Evolutionary conservation across 257 asterid genomes (phyloP), one percentile per base, ranked within the genome.

Genomic region (Solanum etuberosum): DNA sequence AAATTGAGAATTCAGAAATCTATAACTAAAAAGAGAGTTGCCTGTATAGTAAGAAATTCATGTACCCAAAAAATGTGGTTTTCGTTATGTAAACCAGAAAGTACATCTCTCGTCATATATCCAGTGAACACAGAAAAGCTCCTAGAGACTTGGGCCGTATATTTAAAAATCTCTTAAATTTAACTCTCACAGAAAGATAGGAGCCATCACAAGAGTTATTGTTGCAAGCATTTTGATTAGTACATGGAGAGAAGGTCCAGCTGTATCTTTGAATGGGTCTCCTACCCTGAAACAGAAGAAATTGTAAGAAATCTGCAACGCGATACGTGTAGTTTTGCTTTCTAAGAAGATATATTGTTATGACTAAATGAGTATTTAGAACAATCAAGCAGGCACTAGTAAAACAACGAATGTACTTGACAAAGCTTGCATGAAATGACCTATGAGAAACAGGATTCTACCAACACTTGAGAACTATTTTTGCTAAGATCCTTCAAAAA

Each of bases 181-280:
- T 15, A 15, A 73, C 67, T 71, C 88, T 95, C 94, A 97, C 89
- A 97, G 95, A 91, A 96, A 97, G 35, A 97, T 68, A 6, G 99
- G 99, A 85, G 99, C 99, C 99, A 97, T 97, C 63, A 97, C 99
- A 35, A 97, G 99, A 77, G 99, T 97, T 40, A 97, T 97, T 12
- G 99, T 97, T 54, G 99, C 99, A 90, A 97, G 94, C 99, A 97
- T 94, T 89, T 97, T 97, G 86, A 97, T 97, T 38, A 97, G 98
- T 35, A 97, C 99, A 84, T 97, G 99, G 84, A 97, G 87, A 25
- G 99, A 97, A 83, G 99, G 99, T 37, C 99, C 99, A 4, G 99
- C 99, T 14, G 99, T 97, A 92, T 97, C 99, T 87, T 97, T 97
- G 90, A 97, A 97, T 51, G 99, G 99, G 71, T 97, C 99, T 67